Evolutionary conservation across 2,329 filamentous ascomycete genomes (phyloP), one percentile per base, ranked within the genome.

Genomic region (Teratosphaeria zuluensis): DNA sequence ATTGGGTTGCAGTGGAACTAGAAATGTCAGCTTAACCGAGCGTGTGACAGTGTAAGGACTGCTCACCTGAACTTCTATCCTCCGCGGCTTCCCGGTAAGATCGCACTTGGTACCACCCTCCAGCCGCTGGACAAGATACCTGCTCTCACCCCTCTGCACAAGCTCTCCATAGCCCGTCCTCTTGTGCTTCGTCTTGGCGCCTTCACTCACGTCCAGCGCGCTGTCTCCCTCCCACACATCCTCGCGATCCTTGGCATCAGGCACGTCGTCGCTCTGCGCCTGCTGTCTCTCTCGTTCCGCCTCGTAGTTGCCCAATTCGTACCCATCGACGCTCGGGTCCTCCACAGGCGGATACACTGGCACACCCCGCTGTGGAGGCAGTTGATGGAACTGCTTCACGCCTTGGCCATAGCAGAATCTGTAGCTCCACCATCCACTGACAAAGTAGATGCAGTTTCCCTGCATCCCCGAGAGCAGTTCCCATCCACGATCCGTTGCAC

Each of bases 341-440:
- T 89, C 86, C 53, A 86, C 80, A 0, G 92, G 92, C 28, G 89
- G 87, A 64, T 84, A 86, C 31, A 78, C 74, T 1, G 84, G 82
- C 11, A 88, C 83, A 2, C 86, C 85, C 60, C 85, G 84, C 52
- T 84, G 81, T 1, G 84, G 84, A 0, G 90, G 83, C 60, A 92
- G 76, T 52, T 90, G 90, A 72, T 96, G 92, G 74, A 95, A 96
- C 74, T 96, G 92, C 68, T 89, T 88, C 62, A 96, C 86, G 63
- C 92, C 85, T 62, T 86, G 82, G 70, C 89, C 89, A 75, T 95
- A 94, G 78, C 92, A 96, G 73, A 96, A 96, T 66, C 87, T 88
- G 75, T 96, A 96, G 69, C 88, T 94, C 92, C 92, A 96, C 92
- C 92, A 96, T 0, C 92, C 92, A 0, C 85, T 88, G 64, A 91